These are phyloP conservation scores for Marchantia paleacea DNA, from an alignment of 225 moss, liverwort and hornwort species.

Conservation along the genomic window DNA sequence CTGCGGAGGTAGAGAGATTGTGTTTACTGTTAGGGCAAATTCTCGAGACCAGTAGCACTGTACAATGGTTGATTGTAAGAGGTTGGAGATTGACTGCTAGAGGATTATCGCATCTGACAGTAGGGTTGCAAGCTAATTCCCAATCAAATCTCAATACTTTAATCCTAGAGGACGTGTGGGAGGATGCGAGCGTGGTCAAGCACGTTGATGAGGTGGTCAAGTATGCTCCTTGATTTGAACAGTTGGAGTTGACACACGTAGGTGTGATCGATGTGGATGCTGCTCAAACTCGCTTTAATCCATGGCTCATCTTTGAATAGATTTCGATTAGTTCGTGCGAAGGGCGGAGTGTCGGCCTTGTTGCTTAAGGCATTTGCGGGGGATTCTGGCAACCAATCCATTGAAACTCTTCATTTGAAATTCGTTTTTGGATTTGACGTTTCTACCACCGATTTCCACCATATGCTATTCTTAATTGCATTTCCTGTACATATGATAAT, in stretches of 20 bases:
- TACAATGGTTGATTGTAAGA: background rate
- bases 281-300: background rate
- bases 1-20: background rate
- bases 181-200: background rate
- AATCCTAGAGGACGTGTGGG: too few relatives aligned
- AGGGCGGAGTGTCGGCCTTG: background rate
- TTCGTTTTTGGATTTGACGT: background rate
- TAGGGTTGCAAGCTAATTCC: background rate
- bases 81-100: background rate
- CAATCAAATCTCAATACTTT: background rate
- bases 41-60: background rate
- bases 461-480: too few relatives aligned
- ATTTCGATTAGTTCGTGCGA: background rate
- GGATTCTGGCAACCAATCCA: background rate
- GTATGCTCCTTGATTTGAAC: background rate
- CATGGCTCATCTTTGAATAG: background rate
- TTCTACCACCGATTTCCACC: too few relatives aligned
- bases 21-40: too few relatives aligned
- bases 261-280: background rate
- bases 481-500: too few relatives aligned
- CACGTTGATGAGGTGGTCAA: background rate
- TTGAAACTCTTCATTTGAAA: background rate
- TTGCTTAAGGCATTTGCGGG: background rate
- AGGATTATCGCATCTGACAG: background rate
- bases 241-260: background rate